Base-by-base conservation (phyloP, 495 filamentous ascomycete species). In the Chaetomium cochliodes region DNA sequence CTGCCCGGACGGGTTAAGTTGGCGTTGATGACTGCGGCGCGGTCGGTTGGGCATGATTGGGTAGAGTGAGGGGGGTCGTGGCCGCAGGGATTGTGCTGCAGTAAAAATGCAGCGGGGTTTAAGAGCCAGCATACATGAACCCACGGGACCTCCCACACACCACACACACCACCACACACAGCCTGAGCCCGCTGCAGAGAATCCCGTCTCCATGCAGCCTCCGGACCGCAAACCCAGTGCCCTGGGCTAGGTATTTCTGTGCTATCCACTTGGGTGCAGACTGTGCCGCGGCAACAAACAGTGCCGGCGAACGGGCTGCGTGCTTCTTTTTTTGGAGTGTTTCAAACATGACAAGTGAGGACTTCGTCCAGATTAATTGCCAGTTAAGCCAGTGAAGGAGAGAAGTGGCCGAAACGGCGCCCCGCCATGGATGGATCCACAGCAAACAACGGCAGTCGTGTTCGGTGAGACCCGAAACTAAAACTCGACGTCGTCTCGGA, bases 21-120 rank as follows among this genome's bases (percentile, higher is more conserved):
- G 13, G 6, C 20, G 41, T 47, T 53, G 22, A 28, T 20, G 30
- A 12, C 22, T 37, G 57, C 57, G 39, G 58, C 52, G 49, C 47
- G 30, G 51, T 30, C 15, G 46, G 46, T 65, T 60, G 63, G 70
- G 63, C 65, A 65, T 70, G 65, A 70, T 73, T 73, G 72, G 72
- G 72, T 64, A 28, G n/a, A 50, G 26, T 47, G 49, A 44, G 59
- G 64, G 63, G 63, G 50, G 37, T 39, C 51, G 44, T 46, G 18
- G 33, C 28, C 1, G 53, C 25, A 54, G 57, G 58, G 67, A 28
- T 56, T 6, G 9, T 49, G n/a, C n/a, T n/a, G n/a, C n/a, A n/a
- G n/a, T n/a, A n/a, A n/a, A n/a, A n/a, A 3, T 41, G 55, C 55
- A 58, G 55, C 37, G 55, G 55, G 39, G 55, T 44, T 58, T 8